Evolutionary conservation across 2,329 filamentous ascomycete genomes (phyloP).

Genomic region (Colletotrichum noveboracense): DNA sequence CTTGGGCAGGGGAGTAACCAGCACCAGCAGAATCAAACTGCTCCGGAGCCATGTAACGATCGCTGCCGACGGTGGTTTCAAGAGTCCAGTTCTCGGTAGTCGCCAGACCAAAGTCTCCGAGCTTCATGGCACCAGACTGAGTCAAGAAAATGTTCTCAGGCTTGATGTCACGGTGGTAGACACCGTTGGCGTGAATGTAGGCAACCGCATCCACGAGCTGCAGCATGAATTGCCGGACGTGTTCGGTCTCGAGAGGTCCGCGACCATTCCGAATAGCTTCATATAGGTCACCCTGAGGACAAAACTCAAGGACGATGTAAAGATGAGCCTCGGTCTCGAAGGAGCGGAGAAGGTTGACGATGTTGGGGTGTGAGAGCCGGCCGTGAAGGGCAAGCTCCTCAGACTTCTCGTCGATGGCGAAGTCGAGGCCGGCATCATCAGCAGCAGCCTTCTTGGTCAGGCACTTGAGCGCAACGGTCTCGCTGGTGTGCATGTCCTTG

Average conservation of each 20-base stretch:
- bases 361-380: conserved; percentile 82
- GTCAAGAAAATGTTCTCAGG: conserved; percentile 98
- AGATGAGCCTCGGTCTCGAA: conserved; percentile 92
- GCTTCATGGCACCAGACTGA: conserved; percentile 87
- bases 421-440: conserved; percentile 63
- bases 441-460: conserved; percentile 80
- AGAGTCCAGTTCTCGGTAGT: conserved; percentile 90
- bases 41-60: conserved; percentile 99
- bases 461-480: conserved; percentile 94
- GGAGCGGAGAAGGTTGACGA: conserved; percentile 89
- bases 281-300: conserved; percentile 93
- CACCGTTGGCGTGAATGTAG: conserved; percentile 87
- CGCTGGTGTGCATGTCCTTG: conserved; percentile 75
- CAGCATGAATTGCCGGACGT: conserved; percentile 97
- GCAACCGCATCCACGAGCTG: conserved; percentile 89
- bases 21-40: conserved; percentile 89
- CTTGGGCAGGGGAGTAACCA: conserved; percentile 91
- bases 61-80: conserved; percentile 93
- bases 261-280: conserved; percentile 91
- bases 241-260: conserved; percentile 91
- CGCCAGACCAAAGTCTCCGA: conserved; percentile 94
- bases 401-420: conserved; percentile 81
- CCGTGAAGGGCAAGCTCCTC: conserved; percentile 83
- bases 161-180: conserved; percentile 98
- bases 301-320: conserved; percentile 95